Base-by-base conservation (phyloP, 768 basidiomycete species). In the Leccinum arenicola region DNA sequence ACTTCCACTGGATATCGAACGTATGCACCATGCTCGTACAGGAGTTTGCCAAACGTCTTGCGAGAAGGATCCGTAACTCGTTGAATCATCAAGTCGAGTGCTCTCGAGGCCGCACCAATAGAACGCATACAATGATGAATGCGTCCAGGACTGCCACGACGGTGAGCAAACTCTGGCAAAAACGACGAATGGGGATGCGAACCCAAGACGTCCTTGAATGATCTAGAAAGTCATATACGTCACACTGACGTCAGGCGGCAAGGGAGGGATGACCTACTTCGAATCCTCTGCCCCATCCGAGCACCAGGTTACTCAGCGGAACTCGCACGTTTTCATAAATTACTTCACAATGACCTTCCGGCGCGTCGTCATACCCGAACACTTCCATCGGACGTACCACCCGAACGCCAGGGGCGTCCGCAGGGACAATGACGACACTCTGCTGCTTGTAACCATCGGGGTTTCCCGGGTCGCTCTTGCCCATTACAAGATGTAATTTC, bases 91-190 rank as follows among this genome's bases (percentile, higher is more conserved):
- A 91, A 75, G 68, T 97, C 93, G 57, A 98, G 77, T 3, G 96
- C 89, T 23, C 83, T 80, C 60, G 88, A 85, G 1, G 97, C 97
- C 21, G 83, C 83, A 21, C 97, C 97, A 58, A 99, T 92, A 8
- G 93, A 91, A 40, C 97, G 87, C 97, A 99, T 99, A 79, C 96
- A 97, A 70, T 95, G 93, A 68, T 96, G 95, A 66, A 96, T 91
- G 56, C 95, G 88, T n/a, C 95, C 95, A 53, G 95, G 95, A 45
- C 93, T 93, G 43, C 65, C 50, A 52, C 43, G 33, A 50, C 38
- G 7, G 36, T 62, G 2, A 53, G 25, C 27, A 23, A 58, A 52
- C 25, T 19, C 27, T 15, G 23, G 3, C 48, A 45, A 45, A 36
- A 3, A 55, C 31, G 15, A 52, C 1, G 33, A 38, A 33, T 52